A percentile compares a stretch with the other conserved stretches of the same genome.
phyloP scores from a whole-genome alignment of 192 early-diverging fungal genomes.

The Umbelopsis sp. region DNA sequence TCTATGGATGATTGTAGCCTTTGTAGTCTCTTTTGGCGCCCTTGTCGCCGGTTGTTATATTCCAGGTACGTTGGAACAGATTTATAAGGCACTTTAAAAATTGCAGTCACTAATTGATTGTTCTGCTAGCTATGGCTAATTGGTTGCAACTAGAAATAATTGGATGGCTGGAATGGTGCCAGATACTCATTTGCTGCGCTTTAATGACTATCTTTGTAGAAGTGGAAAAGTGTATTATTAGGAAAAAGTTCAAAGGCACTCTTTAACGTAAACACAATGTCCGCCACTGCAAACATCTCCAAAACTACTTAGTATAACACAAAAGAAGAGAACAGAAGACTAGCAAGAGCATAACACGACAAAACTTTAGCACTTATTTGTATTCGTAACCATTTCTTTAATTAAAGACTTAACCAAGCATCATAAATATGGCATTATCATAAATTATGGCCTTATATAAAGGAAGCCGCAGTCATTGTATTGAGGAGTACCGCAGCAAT shows the following conservation, averaged over 20 bases:
- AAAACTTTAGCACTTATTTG: no score
- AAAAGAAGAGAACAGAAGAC: no score
- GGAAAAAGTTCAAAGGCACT: slow-evolving; percentile 24
- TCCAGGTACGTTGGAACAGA: slow-evolving; percentile 55
- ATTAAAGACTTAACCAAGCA: no score
- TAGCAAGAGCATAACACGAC: no score
- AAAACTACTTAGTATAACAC: no score
- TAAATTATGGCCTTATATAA: no score
- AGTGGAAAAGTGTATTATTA: slow-evolving; percentile 55
- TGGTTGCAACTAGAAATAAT: slow-evolving; percentile 60
- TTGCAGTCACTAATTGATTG: neutral
- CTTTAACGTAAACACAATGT: neutral
- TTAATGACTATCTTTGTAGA: slow-evolving; percentile 61
- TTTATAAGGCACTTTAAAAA: slow-evolving; percentile 19
- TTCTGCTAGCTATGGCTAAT: slow-evolving; percentile 24
- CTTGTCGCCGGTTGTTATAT: slow-evolving; percentile 83
- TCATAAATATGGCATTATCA: no score
- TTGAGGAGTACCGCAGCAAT: no score
- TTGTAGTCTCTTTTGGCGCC: slow-evolving; percentile 66
- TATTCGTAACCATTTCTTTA: no score
- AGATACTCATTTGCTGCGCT: slow-evolving; percentile 55
- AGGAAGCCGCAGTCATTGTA: no score
- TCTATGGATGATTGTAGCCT: slow-evolving; percentile 78
- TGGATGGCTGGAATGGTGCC: slow-evolving; percentile 61
- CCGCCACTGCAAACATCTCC: no score